Base-by-base conservation (phyloP, 2,329 filamentous ascomycete genomes). In the Ophiostoma novo-ulmi region DNA sequence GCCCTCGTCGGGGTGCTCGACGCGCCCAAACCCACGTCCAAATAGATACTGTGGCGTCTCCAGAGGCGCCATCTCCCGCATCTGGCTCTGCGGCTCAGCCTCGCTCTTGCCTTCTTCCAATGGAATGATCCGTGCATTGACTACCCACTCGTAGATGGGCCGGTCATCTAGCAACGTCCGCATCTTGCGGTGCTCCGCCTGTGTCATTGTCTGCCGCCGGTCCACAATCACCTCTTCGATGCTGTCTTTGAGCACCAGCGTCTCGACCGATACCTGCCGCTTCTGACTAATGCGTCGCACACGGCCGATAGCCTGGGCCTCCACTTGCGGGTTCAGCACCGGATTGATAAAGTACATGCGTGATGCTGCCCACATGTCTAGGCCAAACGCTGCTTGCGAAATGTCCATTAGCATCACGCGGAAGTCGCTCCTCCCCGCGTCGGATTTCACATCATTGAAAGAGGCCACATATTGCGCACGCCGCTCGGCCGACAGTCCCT, bases 301-400 rank as follows among this genome's bases (percentile, higher is more conserved):
- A 77, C 94, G 89, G 72, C 96, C 97, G 73, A 97, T 92, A 0
- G 94, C 94, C 78, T 98, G 94, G 1, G 91, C 93, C 78, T 97
- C 92, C 0, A 97, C 85, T 73, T 91, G 87, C 0, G 93, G 93
- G 69, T 94, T 91, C 77, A 95, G 90, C 14, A 97, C 92, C 0
- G 94, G 94, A 73, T 91, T 94, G 70, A 97, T 85, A 73, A 98
- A 97, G 79, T 93, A 96, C 11, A 98, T 89, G 1, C 94, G 84
- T 5, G 91, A 95, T 1, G 94, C 94, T 13, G 87, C 88, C 69
- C 89, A 89, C 78, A 97, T 88, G 77, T 97, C 94, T 0, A 98
- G 83, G 0, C 94, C 94, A 73, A 94, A 92, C 0, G 94, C 92
- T 39, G 94, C 94, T 77, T 95, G 92, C 1, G 87, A 88, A n/a